Conservation (phyloP, 164 flowering plant species). For the Kalanchoe fedtschenkoi region DNA sequence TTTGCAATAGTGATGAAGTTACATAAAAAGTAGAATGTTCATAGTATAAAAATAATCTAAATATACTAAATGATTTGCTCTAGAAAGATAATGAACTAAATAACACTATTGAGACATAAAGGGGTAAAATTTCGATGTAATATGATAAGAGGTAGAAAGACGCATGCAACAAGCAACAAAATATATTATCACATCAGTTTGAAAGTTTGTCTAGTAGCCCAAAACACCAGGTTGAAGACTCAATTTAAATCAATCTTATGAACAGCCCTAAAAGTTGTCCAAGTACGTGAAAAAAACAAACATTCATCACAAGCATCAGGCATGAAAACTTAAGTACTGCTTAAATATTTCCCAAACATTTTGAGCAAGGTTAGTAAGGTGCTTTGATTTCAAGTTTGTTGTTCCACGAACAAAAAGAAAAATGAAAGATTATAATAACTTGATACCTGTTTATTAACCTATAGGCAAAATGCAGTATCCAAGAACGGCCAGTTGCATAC, state of each 20-base stretch:
- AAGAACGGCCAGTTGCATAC: background rate
- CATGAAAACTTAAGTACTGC: too few relatives aligned
- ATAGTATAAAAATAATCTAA: background rate
- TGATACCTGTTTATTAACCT: background rate
- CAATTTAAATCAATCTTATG: background rate
- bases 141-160: too few relatives aligned
- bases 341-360: background rate
- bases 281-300: background rate
- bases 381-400: background rate
- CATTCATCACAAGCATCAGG: background rate
- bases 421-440: background rate
- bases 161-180: too few relatives aligned
- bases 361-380: background rate
- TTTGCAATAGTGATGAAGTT: background rate
- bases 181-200: too few relatives aligned
- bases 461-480: background rate
- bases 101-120: too few relatives aligned
- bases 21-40: background rate
- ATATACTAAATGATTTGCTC: background rate
- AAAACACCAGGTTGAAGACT: background rate
- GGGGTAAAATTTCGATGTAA: too few relatives aligned
- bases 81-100: too few relatives aligned
- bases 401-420: background rate
- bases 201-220: background rate
- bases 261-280: background rate